These are phyloP conservation scores for Rhazya stricta DNA, from an alignment of 257 asterid species.

Conservation along the genomic window DNA sequence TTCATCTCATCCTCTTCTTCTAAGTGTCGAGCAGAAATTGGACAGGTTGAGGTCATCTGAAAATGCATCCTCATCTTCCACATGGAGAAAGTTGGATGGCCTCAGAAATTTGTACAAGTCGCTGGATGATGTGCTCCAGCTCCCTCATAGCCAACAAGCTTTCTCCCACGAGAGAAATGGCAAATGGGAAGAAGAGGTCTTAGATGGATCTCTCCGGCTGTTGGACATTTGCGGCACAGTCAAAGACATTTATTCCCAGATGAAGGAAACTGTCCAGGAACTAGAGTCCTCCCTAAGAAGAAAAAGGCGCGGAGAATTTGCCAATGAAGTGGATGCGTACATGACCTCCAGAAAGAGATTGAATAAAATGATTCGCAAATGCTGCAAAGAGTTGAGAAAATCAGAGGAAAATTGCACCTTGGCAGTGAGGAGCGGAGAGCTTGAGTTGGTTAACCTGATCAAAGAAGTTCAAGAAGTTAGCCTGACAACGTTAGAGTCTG, in stretches of 20 bases:
- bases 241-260: conserved; percentile 15
- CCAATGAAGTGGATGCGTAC: conserved; percentile 16
- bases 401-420: conserved; percentile 5
- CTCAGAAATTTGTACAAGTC: conserved; percentile 26
- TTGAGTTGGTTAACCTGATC: conserved; percentile 8
- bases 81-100: conserved; percentile 26
- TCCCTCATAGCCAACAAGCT: conserved; percentile 31
- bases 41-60: conserved; percentile 24
- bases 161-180: conserved; percentile 5
- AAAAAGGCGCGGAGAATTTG: conserved; percentile 8
- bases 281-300: too few relatives aligned
- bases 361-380: conserved; percentile 21
- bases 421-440: not conserved
- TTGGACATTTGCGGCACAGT: conserved; percentile 25
- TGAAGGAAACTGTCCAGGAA: conserved; percentile 28
- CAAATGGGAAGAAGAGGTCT: conserved; percentile 19
- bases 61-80: conserved; percentile 16
- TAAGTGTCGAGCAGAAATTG: conserved; percentile 18
- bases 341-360: conserved; percentile 27
- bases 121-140: conserved; percentile 20
- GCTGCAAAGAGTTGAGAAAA: conserved; percentile 25
- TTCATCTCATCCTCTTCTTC: conserved; percentile 27
- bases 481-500: conserved; percentile 12
- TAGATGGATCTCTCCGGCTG: conserved; percentile 24
- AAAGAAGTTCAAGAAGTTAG: conserved; percentile 26